Percentiles rank a stretch among this genome's conserved stretches.
phyloP scores from a whole-genome alignment of 2,329 filamentous ascomycete species.

The Paecilomyces sp. region DNA sequence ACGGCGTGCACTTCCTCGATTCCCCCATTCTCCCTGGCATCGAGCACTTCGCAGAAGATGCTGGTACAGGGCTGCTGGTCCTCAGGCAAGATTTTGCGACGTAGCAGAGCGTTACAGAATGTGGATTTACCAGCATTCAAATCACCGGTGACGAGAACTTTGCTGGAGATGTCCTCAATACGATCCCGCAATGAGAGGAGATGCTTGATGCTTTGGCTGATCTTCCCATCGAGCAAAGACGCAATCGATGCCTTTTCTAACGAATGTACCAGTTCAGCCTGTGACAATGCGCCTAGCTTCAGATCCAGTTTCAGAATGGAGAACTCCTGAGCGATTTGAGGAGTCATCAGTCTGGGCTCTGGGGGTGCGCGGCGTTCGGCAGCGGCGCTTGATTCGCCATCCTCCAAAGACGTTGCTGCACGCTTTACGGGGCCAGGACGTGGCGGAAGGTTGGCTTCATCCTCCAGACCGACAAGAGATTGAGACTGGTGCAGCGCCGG shows the following conservation, averaged over 20 bases:
- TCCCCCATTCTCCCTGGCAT: slow-evolving; percentile 82
- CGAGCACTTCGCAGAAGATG: slow-evolving; percentile 95
- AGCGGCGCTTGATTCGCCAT: slow-evolving; percentile 64
- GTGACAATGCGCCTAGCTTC: slow-evolving; percentile 78
- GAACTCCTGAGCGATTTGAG: slow-evolving; percentile 91
- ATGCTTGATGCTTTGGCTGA: slow-evolving; percentile 88
- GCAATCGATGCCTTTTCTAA: slow-evolving; percentile 88
- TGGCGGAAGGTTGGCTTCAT: slow-evolving; percentile 22
- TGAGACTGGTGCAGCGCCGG: slow-evolving; percentile 29
- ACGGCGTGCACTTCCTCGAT: slow-evolving; percentile 95
- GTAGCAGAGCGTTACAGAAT: slow-evolving; percentile 93
- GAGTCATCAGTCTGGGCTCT: slow-evolving; percentile 80
- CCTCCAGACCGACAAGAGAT: slow-evolving; percentile 21
- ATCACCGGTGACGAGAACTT: slow-evolving; percentile 92
- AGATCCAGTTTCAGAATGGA: slow-evolving; percentile 92
- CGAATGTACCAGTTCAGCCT: slow-evolving; percentile 88
- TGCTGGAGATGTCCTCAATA: slow-evolving; percentile 95
- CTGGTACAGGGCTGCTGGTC: slow-evolving; percentile 97
- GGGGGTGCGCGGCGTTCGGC: slow-evolving; percentile 54
- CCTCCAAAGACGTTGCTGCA: slow-evolving; percentile 64
- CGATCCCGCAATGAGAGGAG: slow-evolving; percentile 78
- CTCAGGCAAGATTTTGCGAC: slow-evolving; percentile 87
- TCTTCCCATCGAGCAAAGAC: slow-evolving; percentile 84
- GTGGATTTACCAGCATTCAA: slow-evolving; percentile 97
- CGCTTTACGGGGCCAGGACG: slow-evolving; percentile 54